phyloP scores from a whole-genome alignment of 169 alveolate genomes.

The Plasmodium vivax region DNA sequence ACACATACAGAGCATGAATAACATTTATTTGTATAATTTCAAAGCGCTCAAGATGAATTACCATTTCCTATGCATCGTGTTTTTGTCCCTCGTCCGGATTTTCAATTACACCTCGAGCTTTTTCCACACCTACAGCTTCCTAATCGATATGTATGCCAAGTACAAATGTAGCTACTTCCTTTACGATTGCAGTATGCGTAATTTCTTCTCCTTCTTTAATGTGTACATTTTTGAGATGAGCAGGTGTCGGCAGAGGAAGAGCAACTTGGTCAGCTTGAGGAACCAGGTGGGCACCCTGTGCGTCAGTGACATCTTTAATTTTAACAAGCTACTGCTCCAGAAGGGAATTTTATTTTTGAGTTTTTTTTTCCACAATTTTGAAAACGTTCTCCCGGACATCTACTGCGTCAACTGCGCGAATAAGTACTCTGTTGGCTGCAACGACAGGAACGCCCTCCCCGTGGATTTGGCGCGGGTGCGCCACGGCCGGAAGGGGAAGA shows the following conservation, averaged over 20 bases:
- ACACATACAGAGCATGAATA: slow-evolving; percentile 26
- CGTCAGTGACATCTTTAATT: slow-evolving; percentile 21
- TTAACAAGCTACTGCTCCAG: slow-evolving; percentile 37
- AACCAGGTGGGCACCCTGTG: slow-evolving; percentile 5
- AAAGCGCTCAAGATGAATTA: slow-evolving; percentile 25
- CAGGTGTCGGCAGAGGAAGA: background rate
- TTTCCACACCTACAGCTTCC: slow-evolving; percentile 30
- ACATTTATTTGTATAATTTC: slow-evolving; percentile 39
- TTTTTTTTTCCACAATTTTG: slow-evolving; percentile 55
- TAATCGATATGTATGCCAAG: slow-evolving; percentile 18
- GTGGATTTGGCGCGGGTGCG: background rate
- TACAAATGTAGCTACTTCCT: slow-evolving; percentile 61
- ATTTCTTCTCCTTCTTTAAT: slow-evolving; percentile 46
- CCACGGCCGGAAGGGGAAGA: background rate
- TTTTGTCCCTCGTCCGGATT: slow-evolving; percentile 4
- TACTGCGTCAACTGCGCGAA: slow-evolving; percentile 47
- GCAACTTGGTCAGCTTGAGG: background rate
- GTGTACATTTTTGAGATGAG: background rate
- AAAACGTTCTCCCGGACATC: slow-evolving; percentile 4
- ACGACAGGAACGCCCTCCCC: background rate
- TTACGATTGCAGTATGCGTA: background rate
- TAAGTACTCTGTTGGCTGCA: slow-evolving; percentile 24
- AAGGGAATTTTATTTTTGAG: slow-evolving; percentile 31
- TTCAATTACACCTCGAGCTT: slow-evolving; percentile 25
- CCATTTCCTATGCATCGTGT: slow-evolving; percentile 24